phyloP scores from a whole-genome alignment of 2,329 filamentous ascomycete species.

The Sarocladium brachiariae region DNA sequence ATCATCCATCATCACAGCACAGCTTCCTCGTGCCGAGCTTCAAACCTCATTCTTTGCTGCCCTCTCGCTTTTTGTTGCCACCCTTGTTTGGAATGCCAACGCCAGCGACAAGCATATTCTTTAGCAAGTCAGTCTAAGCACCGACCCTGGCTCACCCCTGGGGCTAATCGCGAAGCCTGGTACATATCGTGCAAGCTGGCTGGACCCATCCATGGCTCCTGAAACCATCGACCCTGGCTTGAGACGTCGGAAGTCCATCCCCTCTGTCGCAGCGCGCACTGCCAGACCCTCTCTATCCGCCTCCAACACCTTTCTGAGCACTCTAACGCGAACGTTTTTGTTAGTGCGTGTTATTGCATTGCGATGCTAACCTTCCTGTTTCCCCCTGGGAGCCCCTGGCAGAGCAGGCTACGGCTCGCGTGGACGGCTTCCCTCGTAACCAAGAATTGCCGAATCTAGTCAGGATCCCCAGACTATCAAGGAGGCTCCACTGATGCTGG shows the following conservation, averaged over 20 bases:
- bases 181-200: not conserved
- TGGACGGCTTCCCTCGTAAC: not conserved
- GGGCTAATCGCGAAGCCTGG: not conserved
- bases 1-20: not conserved
- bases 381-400: not conserved
- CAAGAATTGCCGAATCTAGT: not conserved
- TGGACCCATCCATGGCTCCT: conserved; percentile 3
- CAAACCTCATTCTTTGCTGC: not conserved
- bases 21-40: too few species aligned
- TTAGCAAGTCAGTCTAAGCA: not conserved
- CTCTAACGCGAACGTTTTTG: too few species aligned
- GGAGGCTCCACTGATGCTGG: not conserved
- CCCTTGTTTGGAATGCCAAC: not conserved
- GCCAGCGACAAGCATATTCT: not conserved
- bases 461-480: conserved; percentile 7
- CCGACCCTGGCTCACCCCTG: not conserved
- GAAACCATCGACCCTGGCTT: conserved; percentile 7
- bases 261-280: conserved; percentile 1
- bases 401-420: too few species aligned
- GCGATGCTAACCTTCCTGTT: not conserved
- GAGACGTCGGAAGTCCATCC: conserved; percentile 1
- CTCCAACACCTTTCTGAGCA: not conserved
- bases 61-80: not conserved
- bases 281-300: not conserved
- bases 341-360: not conserved